Percentiles rank a stretch among this genome's conserved stretches.
phyloP scores from a whole-genome alignment of 192 early-diverging fungal genomes.

The Spizellomyces sp. region DNA sequence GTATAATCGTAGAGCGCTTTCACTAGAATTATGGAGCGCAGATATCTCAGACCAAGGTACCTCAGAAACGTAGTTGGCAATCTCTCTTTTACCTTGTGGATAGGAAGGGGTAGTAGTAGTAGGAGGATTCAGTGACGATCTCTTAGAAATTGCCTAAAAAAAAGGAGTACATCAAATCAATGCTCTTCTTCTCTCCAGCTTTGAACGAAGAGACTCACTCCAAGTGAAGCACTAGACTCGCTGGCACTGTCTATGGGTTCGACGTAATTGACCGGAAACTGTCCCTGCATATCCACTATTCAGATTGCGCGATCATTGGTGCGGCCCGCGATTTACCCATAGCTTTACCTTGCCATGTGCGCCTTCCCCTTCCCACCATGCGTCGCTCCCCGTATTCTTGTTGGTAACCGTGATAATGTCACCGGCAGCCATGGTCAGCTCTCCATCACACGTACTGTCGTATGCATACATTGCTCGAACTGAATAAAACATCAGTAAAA shows the following conservation, averaged over 20 bases:
- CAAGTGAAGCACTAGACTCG: neutral
- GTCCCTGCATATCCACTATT: slow-evolving; percentile 46
- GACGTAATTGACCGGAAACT: slow-evolving; percentile 98
- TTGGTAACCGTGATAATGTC: slow-evolving; percentile 44
- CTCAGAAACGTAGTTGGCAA: no score
- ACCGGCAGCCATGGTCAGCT: slow-evolving; percentile 73
- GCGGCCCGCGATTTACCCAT: neutral
- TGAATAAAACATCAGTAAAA: neutral
- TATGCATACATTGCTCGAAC: slow-evolving; percentile 75
- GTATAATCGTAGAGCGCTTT: slow-evolving; percentile 90
- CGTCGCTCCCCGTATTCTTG: slow-evolving; percentile 61
- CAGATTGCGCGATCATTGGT: neutral
- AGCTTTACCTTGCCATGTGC: slow-evolving; percentile 28
- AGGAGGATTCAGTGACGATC: no score
- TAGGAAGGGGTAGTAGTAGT: no score
- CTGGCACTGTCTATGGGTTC: slow-evolving; percentile 37
- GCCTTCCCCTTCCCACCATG: slow-evolving; percentile 93
- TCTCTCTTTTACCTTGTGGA: no score
- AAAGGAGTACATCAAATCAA: no score
- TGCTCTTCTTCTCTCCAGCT: no score
- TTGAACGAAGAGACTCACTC: neutral
- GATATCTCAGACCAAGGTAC: no score
- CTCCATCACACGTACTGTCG: slow-evolving; percentile 82
- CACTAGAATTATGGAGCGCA: slow-evolving; percentile 39
- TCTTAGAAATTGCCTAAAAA: no score